A percentile compares a stretch with the other conserved stretches of the same genome.
Evolutionary conservation across 768 basidiomycete species (phyloP).

Genomic region (Tremella yokohamensis): DNA sequence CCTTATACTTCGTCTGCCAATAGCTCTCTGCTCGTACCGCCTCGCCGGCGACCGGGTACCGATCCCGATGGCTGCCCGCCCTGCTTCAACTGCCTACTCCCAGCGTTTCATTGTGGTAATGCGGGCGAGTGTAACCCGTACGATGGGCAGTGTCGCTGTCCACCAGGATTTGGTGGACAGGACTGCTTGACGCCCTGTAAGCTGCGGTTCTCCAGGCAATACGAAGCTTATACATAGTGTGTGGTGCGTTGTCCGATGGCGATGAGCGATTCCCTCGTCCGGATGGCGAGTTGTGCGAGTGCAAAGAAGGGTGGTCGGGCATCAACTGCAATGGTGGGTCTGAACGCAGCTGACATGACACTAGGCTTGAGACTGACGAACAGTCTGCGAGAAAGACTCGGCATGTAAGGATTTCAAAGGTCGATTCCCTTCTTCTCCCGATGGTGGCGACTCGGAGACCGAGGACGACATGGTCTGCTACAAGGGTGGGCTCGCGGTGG

Average conservation of each 20-base stretch:
- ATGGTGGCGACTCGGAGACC: constrained; percentile 52
- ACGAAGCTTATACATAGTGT: constrained; percentile 58
- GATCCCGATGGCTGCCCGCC: constrained; percentile 49
- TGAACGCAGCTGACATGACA: not conserved
- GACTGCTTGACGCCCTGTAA: constrained; percentile 87
- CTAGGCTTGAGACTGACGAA: not conserved
- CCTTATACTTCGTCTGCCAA: not conserved
- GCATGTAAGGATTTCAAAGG: constrained; percentile 68
- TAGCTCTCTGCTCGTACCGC: constrained; percentile 10
- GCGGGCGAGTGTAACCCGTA: constrained; percentile 85
- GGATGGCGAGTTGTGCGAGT: constrained; percentile 72
- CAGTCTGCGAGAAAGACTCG: constrained; percentile 79
- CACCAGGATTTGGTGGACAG: constrained; percentile 94
- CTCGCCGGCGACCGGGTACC: constrained; percentile 5
- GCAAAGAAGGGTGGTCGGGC: constrained; percentile 91
- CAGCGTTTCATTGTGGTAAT: constrained; percentile 86
- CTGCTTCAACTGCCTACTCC: constrained; percentile 94
- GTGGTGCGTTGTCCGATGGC: constrained; percentile 89
- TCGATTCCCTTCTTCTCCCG: constrained; percentile 52
- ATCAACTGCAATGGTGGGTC: constrained; percentile 91
- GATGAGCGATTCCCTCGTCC: constrained; percentile 76
- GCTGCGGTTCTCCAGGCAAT: not conserved
- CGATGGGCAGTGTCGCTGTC: constrained; percentile 94
- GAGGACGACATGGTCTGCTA: constrained; percentile 83
- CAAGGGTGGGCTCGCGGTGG: constrained; percentile 86